Base-by-base conservation (phyloP, 768 basidiomycete genomes). In the Naematelia encephala region DNA sequence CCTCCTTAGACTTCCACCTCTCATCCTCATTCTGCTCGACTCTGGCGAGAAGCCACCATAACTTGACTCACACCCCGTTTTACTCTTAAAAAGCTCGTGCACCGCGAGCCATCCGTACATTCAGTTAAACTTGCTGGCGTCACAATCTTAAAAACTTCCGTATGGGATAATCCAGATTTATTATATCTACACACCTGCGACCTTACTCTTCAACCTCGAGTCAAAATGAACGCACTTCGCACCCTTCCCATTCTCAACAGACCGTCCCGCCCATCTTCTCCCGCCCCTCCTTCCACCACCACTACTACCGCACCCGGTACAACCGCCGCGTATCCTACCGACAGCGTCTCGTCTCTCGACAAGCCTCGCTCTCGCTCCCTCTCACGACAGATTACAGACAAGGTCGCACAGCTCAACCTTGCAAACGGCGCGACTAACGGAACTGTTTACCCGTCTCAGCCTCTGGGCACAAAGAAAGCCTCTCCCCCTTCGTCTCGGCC, bases 41-140 rank as follows among this genome's bases (percentile, higher is more conserved):
- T 67, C 64, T 51, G 75, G 69, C 57, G 73, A 66, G 59, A 76
- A 76, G 60, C 75, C 75, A 54, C 75, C 75, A 63, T 76, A 76
- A 76, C 63, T 76, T 60, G 68, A 48, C 63, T 69, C 28, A 61
- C 26, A 43, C 39, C n/a, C 46, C 34, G 8, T 21, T n/a, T 43
- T 10, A 44, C 28, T 19, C 55, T n/a, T n/a, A 16, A 56, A 47
- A 48, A 47, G 39, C 39, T 39, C 34, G 34, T 16, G 34, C 34
- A 39, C 34, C 16, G 34, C 34, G 34, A 16, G 34, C 34, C 8
- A 39, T 26, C 39, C 19, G 46, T 34, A 28, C 39, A 13, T 25
- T 42, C n/a, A 30, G 19, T 28, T 21, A n/a, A 19, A 16, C 21
- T 19, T 10, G 14, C 19, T 23, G n/a, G 13, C 25, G 51, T 2